Conservation (phyloP, 2,329 filamentous ascomycete species). For the Coccinonectria pachysandricola region DNA sequence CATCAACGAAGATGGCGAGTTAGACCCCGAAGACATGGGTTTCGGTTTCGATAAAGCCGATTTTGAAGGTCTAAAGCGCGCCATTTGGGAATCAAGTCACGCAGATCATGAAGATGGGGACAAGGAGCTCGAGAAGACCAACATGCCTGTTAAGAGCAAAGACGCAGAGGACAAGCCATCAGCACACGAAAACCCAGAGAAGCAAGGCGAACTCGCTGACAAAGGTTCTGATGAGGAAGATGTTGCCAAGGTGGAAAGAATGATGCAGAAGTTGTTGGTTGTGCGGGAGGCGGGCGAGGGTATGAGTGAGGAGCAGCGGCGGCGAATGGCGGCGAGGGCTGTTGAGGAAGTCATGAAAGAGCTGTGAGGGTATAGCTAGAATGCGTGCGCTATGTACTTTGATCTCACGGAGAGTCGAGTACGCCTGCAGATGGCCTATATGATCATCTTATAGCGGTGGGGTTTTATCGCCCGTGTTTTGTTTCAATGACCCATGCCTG, state of each 20-base stretch:
- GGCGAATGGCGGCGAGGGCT: conserved; percentile 48
- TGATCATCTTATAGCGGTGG: too few relatives aligned
- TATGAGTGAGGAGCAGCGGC: conserved; percentile 50
- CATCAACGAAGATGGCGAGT: conserved; percentile 21
- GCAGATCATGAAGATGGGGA: conserved; percentile 5
- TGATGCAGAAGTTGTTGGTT: conserved; percentile 56
- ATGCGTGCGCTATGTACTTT: too few relatives aligned
- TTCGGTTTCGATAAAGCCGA: conserved; percentile 44
- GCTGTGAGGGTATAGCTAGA: conserved; percentile 25
- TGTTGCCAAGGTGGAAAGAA: conserved; percentile 48
- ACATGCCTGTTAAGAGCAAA: too few relatives aligned
- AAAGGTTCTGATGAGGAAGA: conserved; percentile 37
- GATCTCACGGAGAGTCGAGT: too few relatives aligned
- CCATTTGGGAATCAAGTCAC: conserved; percentile 37
- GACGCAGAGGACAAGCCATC: too few relatives aligned
- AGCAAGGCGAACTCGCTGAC: too few relatives aligned
- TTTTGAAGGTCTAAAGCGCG: conserved; percentile 40
- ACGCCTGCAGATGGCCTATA: too few relatives aligned
- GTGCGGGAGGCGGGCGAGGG: conserved; percentile 49
- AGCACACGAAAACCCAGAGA: too few relatives aligned
- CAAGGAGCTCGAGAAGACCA: too few relatives aligned
- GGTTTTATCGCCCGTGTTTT: too few relatives aligned
- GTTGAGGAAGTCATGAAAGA: conserved; percentile 57
- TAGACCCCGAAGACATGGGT: conserved; percentile 38
- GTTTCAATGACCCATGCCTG: too few relatives aligned